Conservation (phyloP, 108 stramenopile species). For the Asterionellopsis glacialis region DNA sequence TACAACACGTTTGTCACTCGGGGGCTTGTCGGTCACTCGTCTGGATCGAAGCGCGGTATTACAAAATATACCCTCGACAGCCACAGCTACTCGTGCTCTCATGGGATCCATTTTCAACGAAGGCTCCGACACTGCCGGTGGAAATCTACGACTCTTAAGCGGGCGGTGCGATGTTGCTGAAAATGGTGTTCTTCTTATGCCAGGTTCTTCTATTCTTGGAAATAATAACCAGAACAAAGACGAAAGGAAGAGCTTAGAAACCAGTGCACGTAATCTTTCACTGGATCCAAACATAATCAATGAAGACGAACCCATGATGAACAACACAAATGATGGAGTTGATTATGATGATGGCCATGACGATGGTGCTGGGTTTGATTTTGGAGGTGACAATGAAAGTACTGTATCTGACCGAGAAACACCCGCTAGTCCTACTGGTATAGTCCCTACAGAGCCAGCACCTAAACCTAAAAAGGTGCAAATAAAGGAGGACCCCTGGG, state of each 20-base stretch:
- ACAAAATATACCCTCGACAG: slow-evolving; percentile 11
- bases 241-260: neutral
- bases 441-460: neutral
- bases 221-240: neutral
- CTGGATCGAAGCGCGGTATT: neutral
- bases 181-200: slow-evolving; percentile 51
- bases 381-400: slow-evolving; percentile 10
- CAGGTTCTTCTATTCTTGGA: slow-evolving; percentile 19
- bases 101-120: slow-evolving; percentile 21
- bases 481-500: slow-evolving; percentile 71
- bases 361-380: slow-evolving; percentile 13
- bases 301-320: neutral
- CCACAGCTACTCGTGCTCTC: slow-evolving; percentile 14
- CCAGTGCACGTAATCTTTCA: neutral
- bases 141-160: slow-evolving; percentile 26
- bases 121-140: slow-evolving; percentile 6
- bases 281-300: neutral
- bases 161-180: slow-evolving; percentile 45
- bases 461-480: neutral
- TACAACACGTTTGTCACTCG: slow-evolving; percentile 25
- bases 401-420: slow-evolving; percentile 3
- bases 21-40: too few relatives aligned
- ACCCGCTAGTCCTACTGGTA: neutral
- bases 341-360: slow-evolving; percentile 33
- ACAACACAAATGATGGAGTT: slow-evolving; percentile 5